phyloP scores from a whole-genome alignment of 2,329 filamentous ascomycete species.

The Hypoxylon sp. region DNA sequence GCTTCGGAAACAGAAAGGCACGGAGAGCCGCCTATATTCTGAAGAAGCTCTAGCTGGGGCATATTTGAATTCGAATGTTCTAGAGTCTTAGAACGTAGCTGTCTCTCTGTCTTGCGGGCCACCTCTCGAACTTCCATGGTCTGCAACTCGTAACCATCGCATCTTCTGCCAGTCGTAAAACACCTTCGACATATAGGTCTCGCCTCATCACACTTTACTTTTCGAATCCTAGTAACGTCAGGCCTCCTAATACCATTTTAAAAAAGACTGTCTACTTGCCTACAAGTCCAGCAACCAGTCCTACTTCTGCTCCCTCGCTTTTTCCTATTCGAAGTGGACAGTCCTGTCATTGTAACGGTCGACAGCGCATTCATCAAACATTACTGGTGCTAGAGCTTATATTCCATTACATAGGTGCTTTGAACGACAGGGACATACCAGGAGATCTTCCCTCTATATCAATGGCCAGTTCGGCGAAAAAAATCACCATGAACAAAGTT shows the following conservation, averaged over 20 bases:
- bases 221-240: not conserved
- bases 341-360: not conserved
- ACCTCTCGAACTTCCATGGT: not conserved
- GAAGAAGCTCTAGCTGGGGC: not conserved
- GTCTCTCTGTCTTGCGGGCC: not conserved
- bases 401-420: not conserved
- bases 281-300: not conserved
- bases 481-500: not conserved
- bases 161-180: not conserved
- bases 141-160: constrained; percentile 1
- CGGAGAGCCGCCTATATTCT: not conserved
- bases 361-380: not conserved
- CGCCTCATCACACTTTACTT: constrained; percentile 1
- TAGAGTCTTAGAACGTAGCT: not conserved
- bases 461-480: not conserved
- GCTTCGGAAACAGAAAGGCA: not conserved
- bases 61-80: not conserved
- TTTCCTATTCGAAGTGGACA: not conserved
- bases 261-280: not conserved
- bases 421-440: not conserved
- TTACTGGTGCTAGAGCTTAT: not conserved
- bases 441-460: not conserved
- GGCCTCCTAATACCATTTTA: not conserved
- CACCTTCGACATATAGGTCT: not conserved
- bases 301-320: not conserved